Conservation (phyloP, 805 yeast genomes). For the Dipodascopsis uninucleata region DNA sequence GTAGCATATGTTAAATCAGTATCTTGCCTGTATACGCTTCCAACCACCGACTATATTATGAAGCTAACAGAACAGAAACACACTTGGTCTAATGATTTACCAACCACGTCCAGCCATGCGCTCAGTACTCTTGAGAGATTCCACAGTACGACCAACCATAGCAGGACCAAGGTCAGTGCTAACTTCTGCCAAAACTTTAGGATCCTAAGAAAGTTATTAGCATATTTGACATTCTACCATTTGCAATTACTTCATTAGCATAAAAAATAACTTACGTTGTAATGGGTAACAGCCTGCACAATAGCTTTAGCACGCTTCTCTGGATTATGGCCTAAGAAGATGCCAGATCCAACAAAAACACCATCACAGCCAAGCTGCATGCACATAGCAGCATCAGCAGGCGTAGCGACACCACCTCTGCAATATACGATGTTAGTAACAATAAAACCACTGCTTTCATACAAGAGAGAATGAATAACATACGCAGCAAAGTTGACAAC, state of each 20-base stretch:
- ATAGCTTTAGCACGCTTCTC: constrained; percentile 71
- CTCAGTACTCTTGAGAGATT: constrained; percentile 46
- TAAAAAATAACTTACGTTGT: constrained; percentile 35
- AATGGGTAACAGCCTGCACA: constrained; percentile 73
- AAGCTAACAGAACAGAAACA: too few species aligned
- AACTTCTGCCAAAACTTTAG: constrained; percentile 55
- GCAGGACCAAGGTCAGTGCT: constrained; percentile 70
- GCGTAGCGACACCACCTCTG: constrained; percentile 78
- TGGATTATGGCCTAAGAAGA: constrained; percentile 70
- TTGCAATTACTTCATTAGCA: neutral
- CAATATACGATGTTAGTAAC: neutral
- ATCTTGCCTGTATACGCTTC: too few species aligned
- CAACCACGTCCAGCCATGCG: constrained; percentile 31
- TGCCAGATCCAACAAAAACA: constrained; percentile 74
- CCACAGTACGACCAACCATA: constrained; percentile 69
- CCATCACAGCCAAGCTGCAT: constrained; percentile 82
- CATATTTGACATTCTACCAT: neutral
- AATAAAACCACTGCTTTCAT: too few species aligned
- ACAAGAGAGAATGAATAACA: neutral
- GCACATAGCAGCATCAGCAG: constrained; percentile 80
- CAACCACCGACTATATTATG: too few species aligned
- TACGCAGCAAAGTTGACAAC: constrained; percentile 79
- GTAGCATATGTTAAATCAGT: too few species aligned
- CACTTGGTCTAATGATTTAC: too few species aligned
- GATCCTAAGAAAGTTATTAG: constrained; percentile 39